These are phyloP conservation scores for Hygrophila difformis DNA, from an alignment of 257 asterid species.

Conservation along the genomic window DNA sequence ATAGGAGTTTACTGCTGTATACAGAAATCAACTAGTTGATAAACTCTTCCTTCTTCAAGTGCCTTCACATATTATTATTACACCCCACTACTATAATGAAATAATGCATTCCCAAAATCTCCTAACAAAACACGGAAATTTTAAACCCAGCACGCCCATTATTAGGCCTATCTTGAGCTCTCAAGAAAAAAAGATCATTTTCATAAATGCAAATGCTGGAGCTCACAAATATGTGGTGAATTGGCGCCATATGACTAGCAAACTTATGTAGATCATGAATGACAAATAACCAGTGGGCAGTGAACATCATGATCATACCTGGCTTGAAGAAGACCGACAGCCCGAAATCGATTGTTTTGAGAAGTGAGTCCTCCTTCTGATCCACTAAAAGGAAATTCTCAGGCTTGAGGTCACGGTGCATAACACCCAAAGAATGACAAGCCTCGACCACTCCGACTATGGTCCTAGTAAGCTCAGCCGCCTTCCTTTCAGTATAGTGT, in stretches of 20 bases:
- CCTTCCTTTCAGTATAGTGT: constrained; percentile 90
- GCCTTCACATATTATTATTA: no score
- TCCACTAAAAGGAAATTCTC: constrained; percentile 87
- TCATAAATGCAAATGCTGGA: neutral
- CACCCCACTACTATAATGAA: no score
- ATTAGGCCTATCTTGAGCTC: neutral
- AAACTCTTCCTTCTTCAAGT: no score
- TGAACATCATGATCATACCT: constrained; percentile 30
- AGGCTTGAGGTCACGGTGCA: constrained; percentile 98
- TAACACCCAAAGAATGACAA: constrained; percentile 89
- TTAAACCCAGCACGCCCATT: neutral
- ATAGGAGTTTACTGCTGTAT: no score
- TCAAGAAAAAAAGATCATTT: neutral
- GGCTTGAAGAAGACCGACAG: constrained; percentile 91
- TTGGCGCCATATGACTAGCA: neutral
- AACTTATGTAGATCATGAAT: constrained; percentile 1
- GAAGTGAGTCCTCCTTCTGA: constrained; percentile 83
- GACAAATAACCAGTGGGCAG: neutral
- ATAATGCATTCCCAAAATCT: neutral
- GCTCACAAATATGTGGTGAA: neutral
- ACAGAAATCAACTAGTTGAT: no score
- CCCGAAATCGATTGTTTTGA: constrained; percentile 90
- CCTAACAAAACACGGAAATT: neutral
- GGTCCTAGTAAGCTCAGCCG: constrained; percentile 91
- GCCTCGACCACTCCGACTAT: constrained; percentile 95